phyloP scores from a whole-genome alignment of 306 rosid genomes.

The Sphenostylis stenocarpa region DNA sequence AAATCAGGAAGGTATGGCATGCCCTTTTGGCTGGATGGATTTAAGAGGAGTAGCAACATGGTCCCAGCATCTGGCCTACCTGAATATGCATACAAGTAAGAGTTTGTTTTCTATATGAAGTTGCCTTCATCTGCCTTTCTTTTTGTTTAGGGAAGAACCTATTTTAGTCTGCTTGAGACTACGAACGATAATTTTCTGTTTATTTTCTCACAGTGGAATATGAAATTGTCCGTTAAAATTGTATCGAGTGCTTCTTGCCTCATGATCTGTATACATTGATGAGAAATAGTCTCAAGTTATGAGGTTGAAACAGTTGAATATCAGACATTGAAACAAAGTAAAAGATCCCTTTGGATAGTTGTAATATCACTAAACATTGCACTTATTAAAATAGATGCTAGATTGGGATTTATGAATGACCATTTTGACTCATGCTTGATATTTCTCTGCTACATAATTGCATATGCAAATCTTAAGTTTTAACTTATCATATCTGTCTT shows the following conservation, averaged over 20 bases:
- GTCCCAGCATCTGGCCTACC: slow-evolving; percentile 79
- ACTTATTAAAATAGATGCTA: neutral
- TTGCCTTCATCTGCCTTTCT: neutral
- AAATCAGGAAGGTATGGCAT: slow-evolving; percentile 52
- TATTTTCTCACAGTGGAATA: neutral
- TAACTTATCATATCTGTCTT: neutral
- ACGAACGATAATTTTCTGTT: neutral
- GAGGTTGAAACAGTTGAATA: neutral
- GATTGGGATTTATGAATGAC: neutral
- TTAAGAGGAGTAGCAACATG: slow-evolving; percentile 57
- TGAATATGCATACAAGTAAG: slow-evolving; percentile 79
- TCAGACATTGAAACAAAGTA: neutral
- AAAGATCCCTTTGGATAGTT: neutral
- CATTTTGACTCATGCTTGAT: neutral
- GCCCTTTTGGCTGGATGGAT: slow-evolving; percentile 71
- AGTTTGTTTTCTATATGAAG: slow-evolving; percentile 15
- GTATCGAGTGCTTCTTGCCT: neutral
- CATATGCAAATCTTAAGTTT: neutral
- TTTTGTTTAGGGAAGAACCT: neutral
- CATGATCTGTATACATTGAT: neutral
- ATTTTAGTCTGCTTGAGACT: neutral
- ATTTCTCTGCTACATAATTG: neutral
- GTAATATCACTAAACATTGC: neutral
- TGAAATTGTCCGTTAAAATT: neutral
- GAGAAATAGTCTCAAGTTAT: neutral